Evolutionary conservation across 305 asterid genomes (phyloP), one percentile per base, ranked within the genome.

Genomic region (Ilex paraguariensis): DNA sequence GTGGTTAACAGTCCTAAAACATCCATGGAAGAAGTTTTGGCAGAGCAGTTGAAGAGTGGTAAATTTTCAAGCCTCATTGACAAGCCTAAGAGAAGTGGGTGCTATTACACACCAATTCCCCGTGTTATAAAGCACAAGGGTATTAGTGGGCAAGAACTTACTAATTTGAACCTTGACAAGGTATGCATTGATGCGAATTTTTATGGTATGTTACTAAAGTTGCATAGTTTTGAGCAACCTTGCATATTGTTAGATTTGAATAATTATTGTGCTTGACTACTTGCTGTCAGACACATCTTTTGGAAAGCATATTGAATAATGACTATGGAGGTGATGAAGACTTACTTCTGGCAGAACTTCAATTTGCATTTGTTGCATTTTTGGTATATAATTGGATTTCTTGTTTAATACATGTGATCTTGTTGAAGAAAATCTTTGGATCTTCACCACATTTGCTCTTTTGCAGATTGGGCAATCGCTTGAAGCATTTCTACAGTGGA

Each of bases 401-500:
- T 0, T 46, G 13, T 46, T 11, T 46, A 3, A 4, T 8, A 13
- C 13, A 10, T 46, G 13, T 46, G 15, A 46, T 46, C 4, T 46
- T 10, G 52, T 46, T 46, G 15, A 46, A 16, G 67, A 54, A n/a
- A 30, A 57, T 61, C 53, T 17, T 68, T 44, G 13, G n/a, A n/a
- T 63, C 56, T 49, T 49, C 53, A 52, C 12, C 7, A 16, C 28
- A 52, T 17, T 4, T 52, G 56, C 56, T 72, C 72, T 62, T 69
- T 68, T 77, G 81, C 90, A 92, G 98, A 92, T 92, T 92, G 97
- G 96, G 52, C 98, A 90, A 71, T 93, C 98, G 59, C 94, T 93
- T 68, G 89, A 93, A 78, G 95, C 94, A 70, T 93, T 84, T 90
- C 28, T 85, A 42, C 97, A 93, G 68, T 93, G 98, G 98, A 90